Percentiles rank a stretch among this genome's conserved stretches.
phyloP scores from a whole-genome alignment of 2,329 filamentous ascomycete species.

The Dactylonectria estremocensis region DNA sequence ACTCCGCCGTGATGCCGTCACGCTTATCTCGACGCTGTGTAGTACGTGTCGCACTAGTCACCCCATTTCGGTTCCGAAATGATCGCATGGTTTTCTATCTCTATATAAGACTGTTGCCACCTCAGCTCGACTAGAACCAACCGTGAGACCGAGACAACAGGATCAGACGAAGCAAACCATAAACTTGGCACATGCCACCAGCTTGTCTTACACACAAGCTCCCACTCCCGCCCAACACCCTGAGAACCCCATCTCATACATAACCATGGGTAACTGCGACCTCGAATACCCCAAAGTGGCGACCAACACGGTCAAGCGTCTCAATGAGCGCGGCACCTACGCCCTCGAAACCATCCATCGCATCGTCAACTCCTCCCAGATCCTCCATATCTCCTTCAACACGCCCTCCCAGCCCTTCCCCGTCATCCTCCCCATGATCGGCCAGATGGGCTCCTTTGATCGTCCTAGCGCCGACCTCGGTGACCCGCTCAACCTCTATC shows the following conservation, averaged over 20 bases:
- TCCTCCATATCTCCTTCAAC: conserved; percentile 87
- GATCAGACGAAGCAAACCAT: too few relatives aligned
- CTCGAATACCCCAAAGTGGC: conserved; percentile 75
- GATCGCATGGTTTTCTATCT: too few relatives aligned
- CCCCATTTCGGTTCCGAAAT: too few relatives aligned
- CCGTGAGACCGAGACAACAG: too few relatives aligned
- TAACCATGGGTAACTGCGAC: conserved; percentile 54
- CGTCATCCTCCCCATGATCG: conserved; percentile 87
- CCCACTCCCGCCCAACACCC: too few relatives aligned
- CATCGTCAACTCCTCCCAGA: conserved; percentile 81
- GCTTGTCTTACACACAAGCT: too few relatives aligned
- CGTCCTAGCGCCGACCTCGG: conserved; percentile 71
- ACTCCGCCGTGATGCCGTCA: too few relatives aligned
- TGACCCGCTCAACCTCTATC: conserved; percentile 81
- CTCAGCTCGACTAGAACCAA: too few relatives aligned
- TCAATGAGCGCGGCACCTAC: conserved; percentile 77
- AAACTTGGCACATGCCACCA: too few relatives aligned
- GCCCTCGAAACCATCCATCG: conserved; percentile 80
- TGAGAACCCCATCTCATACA: not conserved
- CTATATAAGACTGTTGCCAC: too few relatives aligned
- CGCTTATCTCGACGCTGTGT: too few relatives aligned
- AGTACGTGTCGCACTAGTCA: too few relatives aligned
- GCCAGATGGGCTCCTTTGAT: conserved; percentile 82
- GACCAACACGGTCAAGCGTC: conserved; percentile 77
- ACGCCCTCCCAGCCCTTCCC: conserved; percentile 78